Conservation (phyloP, 768 basidiomycete species). For the Lentinula sp. region DNA sequence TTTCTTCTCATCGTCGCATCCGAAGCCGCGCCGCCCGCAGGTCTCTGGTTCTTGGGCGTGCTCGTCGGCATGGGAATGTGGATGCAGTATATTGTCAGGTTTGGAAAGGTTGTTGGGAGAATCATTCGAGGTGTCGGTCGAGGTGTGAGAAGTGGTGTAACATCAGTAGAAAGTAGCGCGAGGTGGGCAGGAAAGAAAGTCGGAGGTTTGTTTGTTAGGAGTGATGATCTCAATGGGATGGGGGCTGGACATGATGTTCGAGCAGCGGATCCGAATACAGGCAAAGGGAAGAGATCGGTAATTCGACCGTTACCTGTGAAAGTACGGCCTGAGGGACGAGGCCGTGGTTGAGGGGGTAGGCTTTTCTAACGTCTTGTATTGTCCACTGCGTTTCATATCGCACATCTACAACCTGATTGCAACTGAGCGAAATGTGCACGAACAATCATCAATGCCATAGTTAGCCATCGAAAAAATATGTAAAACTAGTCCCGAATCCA, state of each 20-base stretch:
- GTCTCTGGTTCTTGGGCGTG: conserved; percentile 52
- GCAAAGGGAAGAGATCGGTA: not conserved
- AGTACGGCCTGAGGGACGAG: not conserved
- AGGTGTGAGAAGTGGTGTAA: conserved; percentile 5
- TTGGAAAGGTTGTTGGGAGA: conserved; percentile 15
- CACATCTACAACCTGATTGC: no score
- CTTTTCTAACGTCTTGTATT: no score
- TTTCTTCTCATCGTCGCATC: conserved; percentile 62
- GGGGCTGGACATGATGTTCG: not conserved
- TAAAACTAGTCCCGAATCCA: no score
- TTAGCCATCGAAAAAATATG: no score
- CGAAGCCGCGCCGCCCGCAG: conserved; percentile 54
- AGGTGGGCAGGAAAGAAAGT: not conserved
- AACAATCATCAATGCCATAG: no score
- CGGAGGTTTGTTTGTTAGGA: not conserved
- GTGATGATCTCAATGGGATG: not conserved
- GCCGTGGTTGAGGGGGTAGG: not conserved
- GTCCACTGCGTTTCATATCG: no score
- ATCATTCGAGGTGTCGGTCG: conserved; percentile 16
- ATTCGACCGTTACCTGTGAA: not conserved
- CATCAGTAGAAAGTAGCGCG: not conserved
- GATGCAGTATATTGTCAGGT: conserved; percentile 31
- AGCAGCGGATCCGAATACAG: not conserved
- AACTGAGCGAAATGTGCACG: no score
- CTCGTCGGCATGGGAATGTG: conserved; percentile 63